Evolutionary conservation across 441 rosid species (phyloP), one percentile per base, ranked within the genome.

Genomic region (Populus hybrid): DNA sequence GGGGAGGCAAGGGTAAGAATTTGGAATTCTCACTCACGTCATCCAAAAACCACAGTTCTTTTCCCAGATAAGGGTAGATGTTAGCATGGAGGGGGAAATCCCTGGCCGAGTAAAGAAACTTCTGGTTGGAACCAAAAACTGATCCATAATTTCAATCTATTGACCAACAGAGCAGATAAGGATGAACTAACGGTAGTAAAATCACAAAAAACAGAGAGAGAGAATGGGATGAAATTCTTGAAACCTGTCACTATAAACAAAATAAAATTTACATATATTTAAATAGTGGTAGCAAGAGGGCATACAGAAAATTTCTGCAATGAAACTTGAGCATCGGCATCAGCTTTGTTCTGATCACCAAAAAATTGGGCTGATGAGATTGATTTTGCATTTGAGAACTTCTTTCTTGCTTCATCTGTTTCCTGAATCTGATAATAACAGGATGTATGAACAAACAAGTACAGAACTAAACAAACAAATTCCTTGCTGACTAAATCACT

Each of bases 351-450:
- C 71, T 87, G 96, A 79, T 92, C 92, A 4, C 94, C 95, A 80
- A 92, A 93, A 84, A 63, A 95, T 83, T 95, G 99, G 57, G 97
- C 87, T 8, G 99, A 95, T 70, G 99, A 95, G 72, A 95, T 95
- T 24, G 99, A 90, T 84, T 94, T 93, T 74, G 99, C 99, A 83
- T 91, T 93, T 67, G 97, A 81, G 86, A 91, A 95, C 86, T 95
- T 95, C 90, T 88, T 93, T 85, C 97, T 89, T 61, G 98, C 99
- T 85, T 93, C 98, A 88, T 93, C 98, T 10, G 93, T 84, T 83
- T 96, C 99, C 82, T 87, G 86, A 83, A 92, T 83, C 97, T 95
- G 88, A 76, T 73, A 77, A 67, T 38, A 76, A 70, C 3, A 85
- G 23, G 5, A 76, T 14, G 70, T 38, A 21, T 68, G 76, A 77